These are phyloP conservation scores for Candida sp. DNA, from an alignment of 1,139 yeast species.

Conservation along the genomic window DNA sequence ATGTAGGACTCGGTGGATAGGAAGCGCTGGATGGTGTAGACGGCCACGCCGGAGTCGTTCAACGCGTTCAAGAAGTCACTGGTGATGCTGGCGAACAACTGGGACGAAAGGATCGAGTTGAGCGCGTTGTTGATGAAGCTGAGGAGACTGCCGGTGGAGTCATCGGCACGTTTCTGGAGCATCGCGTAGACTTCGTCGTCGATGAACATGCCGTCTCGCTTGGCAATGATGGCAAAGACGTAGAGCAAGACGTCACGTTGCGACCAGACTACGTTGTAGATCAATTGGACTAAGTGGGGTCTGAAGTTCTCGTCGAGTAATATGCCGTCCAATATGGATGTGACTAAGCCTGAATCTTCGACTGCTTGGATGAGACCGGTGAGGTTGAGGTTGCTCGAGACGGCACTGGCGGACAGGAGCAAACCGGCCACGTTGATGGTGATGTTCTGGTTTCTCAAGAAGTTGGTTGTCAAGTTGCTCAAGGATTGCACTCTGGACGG, in stretches of 20 bases:
- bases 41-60: slow-evolving; percentile 48
- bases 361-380: slow-evolving; percentile 28
- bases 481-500: slow-evolving; percentile 30
- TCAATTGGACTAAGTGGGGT: slow-evolving; percentile 39
- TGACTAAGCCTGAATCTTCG: slow-evolving; percentile 37
- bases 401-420: background rate
- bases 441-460: slow-evolving; percentile 16
- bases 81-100: slow-evolving; percentile 27
- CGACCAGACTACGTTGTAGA: slow-evolving; percentile 32
- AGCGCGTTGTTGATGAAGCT: slow-evolving; percentile 34
- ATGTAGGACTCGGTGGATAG: slow-evolving; percentile 40
- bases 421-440: slow-evolving; percentile 10
- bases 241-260: slow-evolving; percentile 31
- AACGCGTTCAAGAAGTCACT: slow-evolving; percentile 37
- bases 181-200: slow-evolving; percentile 9
- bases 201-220: slow-evolving; percentile 15
- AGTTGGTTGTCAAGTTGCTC: slow-evolving; percentile 33
- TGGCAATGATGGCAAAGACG: slow-evolving; percentile 27
- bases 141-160: slow-evolving; percentile 26
- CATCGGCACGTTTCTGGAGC: slow-evolving; percentile 24
- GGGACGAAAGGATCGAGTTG: slow-evolving; percentile 32
- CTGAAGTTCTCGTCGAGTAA: slow-evolving; percentile 40
- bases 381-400: slow-evolving; percentile 21
- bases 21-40: slow-evolving; percentile 39
- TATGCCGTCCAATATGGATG: slow-evolving; percentile 38